Base-by-base conservation (phyloP, 352 stramenopile species). In the Plasmopara halstedii region DNA sequence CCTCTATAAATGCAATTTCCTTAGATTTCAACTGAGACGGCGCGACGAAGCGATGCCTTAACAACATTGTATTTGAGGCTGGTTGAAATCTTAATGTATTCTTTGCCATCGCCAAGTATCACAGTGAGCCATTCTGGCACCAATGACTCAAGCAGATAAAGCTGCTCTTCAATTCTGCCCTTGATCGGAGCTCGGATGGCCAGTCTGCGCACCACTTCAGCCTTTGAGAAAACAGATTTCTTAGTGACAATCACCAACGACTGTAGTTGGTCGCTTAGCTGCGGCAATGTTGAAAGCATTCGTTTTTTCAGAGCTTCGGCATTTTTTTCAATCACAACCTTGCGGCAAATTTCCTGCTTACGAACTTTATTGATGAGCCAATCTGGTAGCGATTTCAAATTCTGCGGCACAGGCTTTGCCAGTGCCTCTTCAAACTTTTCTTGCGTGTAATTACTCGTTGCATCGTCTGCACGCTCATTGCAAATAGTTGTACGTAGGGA, bases 351-450 rank as follows among this genome's bases (percentile, higher is more conserved):
- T 38, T 91, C 80, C 19, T 77, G 62, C 11, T 64, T 63, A 0
- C 79, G 74, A 19, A 91, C 78, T 46, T 83, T 85, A 47, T 82
- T 64, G 22, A 91, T 70, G 21, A 91, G 76, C 79, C 76, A 88
- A n/a, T 60, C 56, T 6, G 79, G 79, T 4, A 91, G 49, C n/a
- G 61, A 69, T 54, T 86, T 61, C 14, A 91, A 55, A 27, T 88
- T 70, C 22, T 67, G 54, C 0, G 79, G 80, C 23, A 91, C 62
- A 2, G 80, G 80, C 42, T 75, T 80, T 1, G 61, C 70, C 3
- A 91, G 59, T 19, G 53, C 73, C 9, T 65, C 46, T 17, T 56
- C 43, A 41, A 81, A 35, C 29, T 84, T 67, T 29, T 62, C 53
- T 9, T 70, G 53, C 4, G 7, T 14, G 15, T 61, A 26, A 0